Base-by-base conservation (phyloP, 257 asterid species). In the Cynanchum wilfordii region DNA sequence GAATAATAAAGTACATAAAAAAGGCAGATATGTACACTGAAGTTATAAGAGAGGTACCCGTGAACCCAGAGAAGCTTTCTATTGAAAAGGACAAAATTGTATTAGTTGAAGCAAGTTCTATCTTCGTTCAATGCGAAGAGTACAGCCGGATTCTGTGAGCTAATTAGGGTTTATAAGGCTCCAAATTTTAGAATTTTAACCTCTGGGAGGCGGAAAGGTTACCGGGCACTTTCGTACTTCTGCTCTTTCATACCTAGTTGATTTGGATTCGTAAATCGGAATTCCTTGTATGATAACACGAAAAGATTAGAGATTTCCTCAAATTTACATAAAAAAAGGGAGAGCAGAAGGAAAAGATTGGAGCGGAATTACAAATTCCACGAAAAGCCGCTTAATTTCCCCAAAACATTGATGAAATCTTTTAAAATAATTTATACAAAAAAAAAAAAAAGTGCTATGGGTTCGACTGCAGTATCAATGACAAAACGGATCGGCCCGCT, bases 81-180 rank as follows among this genome's bases (percentile, higher is more conserved):
- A n/a, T 17, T 63, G 68, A 63, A 63, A 20, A 17, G 15, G 15
- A 13, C 38, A 63, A 63, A 30, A 17, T 7, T 19, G 49, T 38
- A 62, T 6, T 63, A 15, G n/a, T 30, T 60, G 44, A 29, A 15
- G 44, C 42, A 29, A 29, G 67, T 30, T 1, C 24, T 15, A 29
- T 60, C 67, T 5, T 60, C 44, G 30, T 60, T 19, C 16, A 29
- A 5, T 16, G 7, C 3, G 22, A 15, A 60, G 11, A 15, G 11
- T 33, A 33, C 49, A 16, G 27, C 16, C 49, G 20, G 49, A 63
- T 33, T 36, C 68, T 17, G 27, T 63, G n/a, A 63, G 27, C 49
- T 8, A 8, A 36, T 63, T 63, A 63, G 49, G 47, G 68, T 63
- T 63, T 63, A 63, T 57, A 15, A 63, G 27, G 49, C 25, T 63